A percentile compares a stretch with the other conserved stretches of the same genome.
These are phyloP conservation scores for Maudiozyma turicensis DNA, from an alignment of 805 yeast species.

Conservation along the genomic window DNA sequence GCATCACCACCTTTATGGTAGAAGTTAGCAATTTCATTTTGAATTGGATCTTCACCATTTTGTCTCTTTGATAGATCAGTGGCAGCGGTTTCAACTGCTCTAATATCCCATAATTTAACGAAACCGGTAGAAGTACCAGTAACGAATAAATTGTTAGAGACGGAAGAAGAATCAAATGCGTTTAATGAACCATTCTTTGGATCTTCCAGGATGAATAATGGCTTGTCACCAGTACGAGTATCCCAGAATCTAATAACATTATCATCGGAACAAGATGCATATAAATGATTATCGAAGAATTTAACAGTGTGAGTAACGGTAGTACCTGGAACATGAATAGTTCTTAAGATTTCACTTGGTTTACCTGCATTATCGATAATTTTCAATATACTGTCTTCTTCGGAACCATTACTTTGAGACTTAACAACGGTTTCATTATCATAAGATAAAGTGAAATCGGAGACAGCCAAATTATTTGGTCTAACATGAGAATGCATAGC, in stretches of 20 bases:
- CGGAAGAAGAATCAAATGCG: slow-evolving; percentile 18
- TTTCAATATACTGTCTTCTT: slow-evolving; percentile 19
- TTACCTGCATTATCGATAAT: slow-evolving; percentile 21
- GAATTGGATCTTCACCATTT: slow-evolving; percentile 15
- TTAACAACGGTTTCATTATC: slow-evolving; percentile 19
- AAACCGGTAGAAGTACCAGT: slow-evolving; percentile 23
- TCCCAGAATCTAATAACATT: slow-evolving; percentile 24
- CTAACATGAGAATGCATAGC: slow-evolving; percentile 16
- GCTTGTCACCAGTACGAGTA: slow-evolving; percentile 17
- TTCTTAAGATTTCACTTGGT: slow-evolving; percentile 19
- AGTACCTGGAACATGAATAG: slow-evolving; percentile 17
- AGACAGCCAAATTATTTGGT: slow-evolving; percentile 13
- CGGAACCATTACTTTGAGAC: slow-evolving; percentile 18
- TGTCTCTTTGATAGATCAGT: slow-evolving; percentile 15
- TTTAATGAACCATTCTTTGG: slow-evolving; percentile 18
- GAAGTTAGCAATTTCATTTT: slow-evolving; percentile 15
- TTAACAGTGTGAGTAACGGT: slow-evolving; percentile 19
- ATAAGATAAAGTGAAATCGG: slow-evolving; percentile 20
- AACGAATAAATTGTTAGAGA: slow-evolving; percentile 18
- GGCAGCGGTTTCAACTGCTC: slow-evolving; percentile 17
- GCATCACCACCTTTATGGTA: slow-evolving; percentile 23
- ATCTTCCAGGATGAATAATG: slow-evolving; percentile 16
- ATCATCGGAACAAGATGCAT: slow-evolving; percentile 23
- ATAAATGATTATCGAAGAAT: slow-evolving; percentile 21
- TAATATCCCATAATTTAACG: slow-evolving; percentile 24